Conservation (phyloP, 768 basidiomycete species). For the Suillus bovinus region DNA sequence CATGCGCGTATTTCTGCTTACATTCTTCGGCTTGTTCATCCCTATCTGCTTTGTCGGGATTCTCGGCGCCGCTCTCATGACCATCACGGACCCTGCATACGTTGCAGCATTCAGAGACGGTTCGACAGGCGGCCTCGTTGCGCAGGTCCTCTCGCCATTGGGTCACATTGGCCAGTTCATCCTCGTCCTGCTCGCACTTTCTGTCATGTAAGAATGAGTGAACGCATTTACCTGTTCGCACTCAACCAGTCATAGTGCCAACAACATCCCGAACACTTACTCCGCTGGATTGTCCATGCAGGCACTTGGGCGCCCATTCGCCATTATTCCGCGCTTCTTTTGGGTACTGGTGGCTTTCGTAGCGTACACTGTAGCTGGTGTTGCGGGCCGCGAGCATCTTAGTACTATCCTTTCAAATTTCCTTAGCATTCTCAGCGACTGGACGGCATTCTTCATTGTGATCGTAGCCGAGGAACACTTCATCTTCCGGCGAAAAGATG, state of each 20-base stretch:
- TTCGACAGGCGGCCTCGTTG: constrained; percentile 44
- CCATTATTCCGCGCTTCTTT: constrained; percentile 44
- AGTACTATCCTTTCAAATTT: constrained; percentile 44
- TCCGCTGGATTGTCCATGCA: constrained; percentile 49
- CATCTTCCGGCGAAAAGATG: constrained; percentile 42
- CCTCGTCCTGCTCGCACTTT: constrained; percentile 42
- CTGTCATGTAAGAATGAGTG: constrained; percentile 35
- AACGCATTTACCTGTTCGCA: constrained; percentile 7
- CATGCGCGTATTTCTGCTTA: constrained; percentile 46
- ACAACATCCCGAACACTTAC: constrained; percentile 47
- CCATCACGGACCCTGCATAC: constrained; percentile 42
- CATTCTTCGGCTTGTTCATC: constrained; percentile 51
- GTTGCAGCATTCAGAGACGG: constrained; percentile 40
- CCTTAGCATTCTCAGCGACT: constrained; percentile 44
- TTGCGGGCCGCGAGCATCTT: constrained; percentile 47
- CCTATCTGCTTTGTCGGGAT: constrained; percentile 41
- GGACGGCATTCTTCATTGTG: constrained; percentile 48
- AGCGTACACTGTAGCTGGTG: constrained; percentile 40
- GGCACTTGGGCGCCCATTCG: constrained; percentile 43
- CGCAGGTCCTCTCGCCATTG: constrained; percentile 46
- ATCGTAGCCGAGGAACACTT: constrained; percentile 48
- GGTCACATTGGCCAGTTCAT: constrained; percentile 42
- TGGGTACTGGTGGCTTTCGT: constrained; percentile 45
- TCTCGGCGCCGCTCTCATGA: constrained; percentile 42
- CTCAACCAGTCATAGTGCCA: constrained; percentile 26